Conservation (phyloP, 768 basidiomycete species). For the Chiua virens region DNA sequence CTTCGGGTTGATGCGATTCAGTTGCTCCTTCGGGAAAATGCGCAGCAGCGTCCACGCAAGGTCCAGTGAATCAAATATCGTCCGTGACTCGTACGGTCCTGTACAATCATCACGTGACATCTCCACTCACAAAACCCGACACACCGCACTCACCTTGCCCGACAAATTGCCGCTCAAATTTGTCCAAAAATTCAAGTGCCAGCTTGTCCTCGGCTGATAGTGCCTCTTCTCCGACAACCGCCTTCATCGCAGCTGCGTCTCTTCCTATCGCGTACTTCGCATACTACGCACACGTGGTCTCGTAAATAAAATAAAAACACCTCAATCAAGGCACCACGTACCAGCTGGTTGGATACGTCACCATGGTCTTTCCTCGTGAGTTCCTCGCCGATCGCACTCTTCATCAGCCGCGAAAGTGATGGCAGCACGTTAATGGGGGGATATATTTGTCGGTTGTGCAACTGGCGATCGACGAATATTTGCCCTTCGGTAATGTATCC, state of each 20-base stretch:
- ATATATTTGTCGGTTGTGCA: conserved; percentile 97
- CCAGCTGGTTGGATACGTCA: conserved; percentile 98
- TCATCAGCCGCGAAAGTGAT: conserved; percentile 98
- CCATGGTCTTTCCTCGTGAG: conserved; percentile 98
- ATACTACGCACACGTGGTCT: conserved; percentile 59
- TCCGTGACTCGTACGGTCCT: conserved; percentile 94
- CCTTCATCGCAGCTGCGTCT: conserved; percentile 98
- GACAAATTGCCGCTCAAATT: conserved; percentile 97
- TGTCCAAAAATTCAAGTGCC: conserved; percentile 94
- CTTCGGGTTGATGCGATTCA: conserved; percentile 97
- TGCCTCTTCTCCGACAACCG: conserved; percentile 98
- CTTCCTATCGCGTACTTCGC: conserved; percentile 98
- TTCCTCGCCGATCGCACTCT: conserved; percentile 97
- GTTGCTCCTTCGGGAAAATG: conserved; percentile 98
- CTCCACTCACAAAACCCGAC: too few relatives aligned
- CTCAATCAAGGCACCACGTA: conserved; percentile 42
- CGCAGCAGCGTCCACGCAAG: conserved; percentile 95
- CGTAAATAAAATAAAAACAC: conserved; percentile 11
- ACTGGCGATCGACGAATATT: conserved; percentile 96
- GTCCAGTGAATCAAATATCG: conserved; percentile 96
- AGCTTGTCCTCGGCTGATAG: conserved; percentile 93
- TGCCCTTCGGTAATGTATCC: conserved; percentile 99
- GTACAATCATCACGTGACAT: conserved; percentile 9
- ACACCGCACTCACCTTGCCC: conserved; percentile 70
- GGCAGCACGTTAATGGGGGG: conserved; percentile 99